Evolutionary conservation across 306 rosid species (phyloP), one percentile per base, ranked within the genome.

Genomic region (Gleditsia sinensis): DNA sequence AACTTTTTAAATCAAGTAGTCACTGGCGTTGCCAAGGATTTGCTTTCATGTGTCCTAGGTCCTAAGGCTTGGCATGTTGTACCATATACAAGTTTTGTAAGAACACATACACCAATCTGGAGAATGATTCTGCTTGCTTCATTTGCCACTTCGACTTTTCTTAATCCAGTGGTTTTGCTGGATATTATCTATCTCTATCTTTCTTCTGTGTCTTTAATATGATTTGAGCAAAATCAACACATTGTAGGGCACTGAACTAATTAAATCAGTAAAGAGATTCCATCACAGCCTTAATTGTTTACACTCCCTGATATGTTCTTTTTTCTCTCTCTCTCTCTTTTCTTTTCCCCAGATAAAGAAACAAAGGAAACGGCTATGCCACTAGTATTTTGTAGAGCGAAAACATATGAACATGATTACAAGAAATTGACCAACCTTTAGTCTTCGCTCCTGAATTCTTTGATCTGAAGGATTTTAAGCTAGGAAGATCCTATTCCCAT

Each of bases 341-440:
- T 34, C 10, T 48, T 23, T 20, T 32, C 43, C 13, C 14, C 3
- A 3, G 56, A 11, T 24, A 63, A 46, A 59, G 14, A 10, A 70
- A 28, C 3, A 61, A 14, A 17, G 9, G 14, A 30, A 48, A 36
- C 13, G 51, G 50, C 57, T 61, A 77, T 61, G 63, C 74, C 40
- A 78, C 50, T 54, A 10, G 70, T 62, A 75, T 34, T 67, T 45
- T 36, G 70, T 50, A 45, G 14, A 67, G 50, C 11, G 53, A 54
- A 67, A 73, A 45, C 45, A 62, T 36, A 42, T 11, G 45, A 75
- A 55, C 42, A 20, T 0, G 9, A 55, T 19, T 25, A 42, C 12
- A 58, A 17, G 42, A 55, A 72, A 34, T 24, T 37, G 34, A 11
- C 88, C 53, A 65, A 82, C 89, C 86, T 73, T 82, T 76, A 57